These are phyloP conservation scores for Exophiala spinifera DNA, from an alignment of 2,329 filamentous ascomycete species.

Conservation along the genomic window DNA sequence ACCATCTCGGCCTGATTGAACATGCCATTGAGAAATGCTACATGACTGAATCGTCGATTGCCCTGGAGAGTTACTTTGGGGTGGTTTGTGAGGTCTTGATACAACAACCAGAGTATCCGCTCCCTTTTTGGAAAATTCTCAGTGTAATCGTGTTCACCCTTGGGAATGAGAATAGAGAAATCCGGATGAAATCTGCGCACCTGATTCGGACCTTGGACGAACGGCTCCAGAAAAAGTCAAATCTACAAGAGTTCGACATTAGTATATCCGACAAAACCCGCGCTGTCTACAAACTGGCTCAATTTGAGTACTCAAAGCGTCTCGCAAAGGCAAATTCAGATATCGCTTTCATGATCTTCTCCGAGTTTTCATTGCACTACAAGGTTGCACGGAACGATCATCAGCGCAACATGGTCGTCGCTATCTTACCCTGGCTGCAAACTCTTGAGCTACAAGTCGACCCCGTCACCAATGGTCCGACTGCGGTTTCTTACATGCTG, in stretches of 20 bases:
- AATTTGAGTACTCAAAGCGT: conserved; percentile 92
- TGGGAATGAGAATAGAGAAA: conserved; percentile 84
- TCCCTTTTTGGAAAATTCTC: conserved; percentile 86
- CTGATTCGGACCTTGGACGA: conserved; percentile 79
- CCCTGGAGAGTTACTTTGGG: conserved; percentile 91
- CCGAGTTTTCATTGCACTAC: conserved; percentile 91
- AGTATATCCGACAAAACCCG: conserved; percentile 98
- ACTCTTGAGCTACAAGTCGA: conserved; percentile 89
- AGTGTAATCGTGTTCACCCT: conserved; percentile 87
- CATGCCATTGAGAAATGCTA: conserved; percentile 93
- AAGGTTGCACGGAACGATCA: conserved; percentile 77
- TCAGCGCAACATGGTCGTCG: conserved; percentile 90
- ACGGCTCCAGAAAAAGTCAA: conserved; percentile 78
- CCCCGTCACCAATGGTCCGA: conserved; percentile 77
- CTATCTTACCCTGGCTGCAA: conserved; percentile 94
- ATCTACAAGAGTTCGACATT: conserved; percentile 95
- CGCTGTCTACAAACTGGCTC: conserved; percentile 93
- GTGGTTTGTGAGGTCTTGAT: conserved; percentile 85
- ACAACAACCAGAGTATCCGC: conserved; percentile 75
- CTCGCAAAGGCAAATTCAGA: conserved; percentile 85
- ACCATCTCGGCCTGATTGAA: conserved; percentile 79
- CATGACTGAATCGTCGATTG: conserved; percentile 72
- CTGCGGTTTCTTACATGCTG: conserved; percentile 87
- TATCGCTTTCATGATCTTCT: conserved; percentile 89
- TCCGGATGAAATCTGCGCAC: conserved; percentile 81